phyloP scores from a whole-genome alignment of 805 yeast species.

The Candida ovalis region DNA sequence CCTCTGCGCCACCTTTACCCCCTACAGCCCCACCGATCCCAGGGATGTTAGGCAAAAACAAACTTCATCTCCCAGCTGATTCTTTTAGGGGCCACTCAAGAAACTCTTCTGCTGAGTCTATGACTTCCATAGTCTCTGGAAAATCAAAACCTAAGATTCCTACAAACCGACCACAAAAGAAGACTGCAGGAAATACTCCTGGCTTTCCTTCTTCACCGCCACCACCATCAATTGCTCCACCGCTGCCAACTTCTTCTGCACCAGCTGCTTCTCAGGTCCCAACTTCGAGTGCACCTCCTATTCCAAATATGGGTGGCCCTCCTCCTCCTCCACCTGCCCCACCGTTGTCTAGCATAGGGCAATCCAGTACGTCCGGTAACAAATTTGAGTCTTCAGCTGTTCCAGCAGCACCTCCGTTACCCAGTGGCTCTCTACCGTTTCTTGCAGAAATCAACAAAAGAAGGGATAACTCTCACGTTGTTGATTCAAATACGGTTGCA shows the following conservation, averaged over 20 bases:
- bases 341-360: slow-evolving; percentile 14
- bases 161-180: slow-evolving; percentile 15
- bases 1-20: slow-evolving; percentile 7
- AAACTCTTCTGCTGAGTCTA: slow-evolving; percentile 11
- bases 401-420: slow-evolving; percentile 21
- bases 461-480: slow-evolving; percentile 47
- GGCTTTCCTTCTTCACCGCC: slow-evolving; percentile 5
- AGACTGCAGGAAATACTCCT: neutral
- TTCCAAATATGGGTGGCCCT: neutral
- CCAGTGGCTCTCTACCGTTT: slow-evolving; percentile 49
- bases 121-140: slow-evolving; percentile 10
- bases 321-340: slow-evolving; percentile 25
- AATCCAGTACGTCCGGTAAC: too few relatives aligned
- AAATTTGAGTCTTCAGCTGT: slow-evolving; percentile 23
- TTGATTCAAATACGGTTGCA: slow-evolving; percentile 32
- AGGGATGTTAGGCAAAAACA: slow-evolving; percentile 2
- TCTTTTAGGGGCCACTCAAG: slow-evolving; percentile 6
- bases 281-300: slow-evolving; percentile 10
- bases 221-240: slow-evolving; percentile 20
- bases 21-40: slow-evolving; percentile 4
- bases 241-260: slow-evolving; percentile 17
- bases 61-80: slow-evolving; percentile 3
- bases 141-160: slow-evolving; percentile 19
- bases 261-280: slow-evolving; percentile 9
- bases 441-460: slow-evolving; percentile 55